Conservation (phyloP, 768 basidiomycete genomes). For the Leccinum ochraceum region DNA sequence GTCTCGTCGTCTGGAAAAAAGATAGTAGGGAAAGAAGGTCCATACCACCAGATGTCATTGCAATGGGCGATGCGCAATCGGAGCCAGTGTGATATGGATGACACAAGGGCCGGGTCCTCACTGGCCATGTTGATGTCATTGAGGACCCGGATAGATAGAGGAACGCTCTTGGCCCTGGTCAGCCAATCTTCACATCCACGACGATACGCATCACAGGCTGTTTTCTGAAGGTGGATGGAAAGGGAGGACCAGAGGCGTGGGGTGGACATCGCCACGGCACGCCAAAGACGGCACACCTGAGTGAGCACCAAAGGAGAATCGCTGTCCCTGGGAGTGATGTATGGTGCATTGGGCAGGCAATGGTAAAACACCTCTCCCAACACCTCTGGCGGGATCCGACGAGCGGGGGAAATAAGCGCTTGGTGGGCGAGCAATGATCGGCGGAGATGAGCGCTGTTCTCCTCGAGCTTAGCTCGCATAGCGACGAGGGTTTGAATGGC, state of each 20-base stretch:
- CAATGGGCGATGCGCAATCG: slow-evolving; percentile 24
- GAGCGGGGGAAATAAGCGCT: slow-evolving; percentile 22
- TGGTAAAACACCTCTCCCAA: slow-evolving; percentile 32
- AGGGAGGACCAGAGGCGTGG: slow-evolving; percentile 36
- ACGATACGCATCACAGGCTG: slow-evolving; percentile 11
- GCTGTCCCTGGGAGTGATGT: slow-evolving; percentile 22
- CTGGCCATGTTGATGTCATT: slow-evolving; percentile 22
- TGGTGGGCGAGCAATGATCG: slow-evolving; percentile 26
- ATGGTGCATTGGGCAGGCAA: slow-evolving; percentile 28
- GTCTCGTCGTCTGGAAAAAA: slow-evolving; percentile 10
- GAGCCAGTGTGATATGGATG: slow-evolving; percentile 23
- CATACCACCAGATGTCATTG: slow-evolving; percentile 35
- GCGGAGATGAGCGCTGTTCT: slow-evolving; percentile 16
- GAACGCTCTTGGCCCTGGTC: slow-evolving; percentile 30
- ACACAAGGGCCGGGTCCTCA: slow-evolving; percentile 5
- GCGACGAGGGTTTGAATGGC: slow-evolving; percentile 21
- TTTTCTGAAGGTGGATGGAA: slow-evolving; percentile 21
- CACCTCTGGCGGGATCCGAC: slow-evolving; percentile 32
- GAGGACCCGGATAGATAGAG: slow-evolving; percentile 26
- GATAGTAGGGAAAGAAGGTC: slow-evolving; percentile 24
- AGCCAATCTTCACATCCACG: slow-evolving; percentile 29
- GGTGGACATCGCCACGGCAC: slow-evolving; percentile 31
- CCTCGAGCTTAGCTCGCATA: slow-evolving; percentile 21
- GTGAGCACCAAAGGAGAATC: slow-evolving; percentile 30
- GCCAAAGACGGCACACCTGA: slow-evolving; percentile 33